phyloP scores from a whole-genome alignment of 306 rosid species.

The Canavalia gladiata region DNA sequence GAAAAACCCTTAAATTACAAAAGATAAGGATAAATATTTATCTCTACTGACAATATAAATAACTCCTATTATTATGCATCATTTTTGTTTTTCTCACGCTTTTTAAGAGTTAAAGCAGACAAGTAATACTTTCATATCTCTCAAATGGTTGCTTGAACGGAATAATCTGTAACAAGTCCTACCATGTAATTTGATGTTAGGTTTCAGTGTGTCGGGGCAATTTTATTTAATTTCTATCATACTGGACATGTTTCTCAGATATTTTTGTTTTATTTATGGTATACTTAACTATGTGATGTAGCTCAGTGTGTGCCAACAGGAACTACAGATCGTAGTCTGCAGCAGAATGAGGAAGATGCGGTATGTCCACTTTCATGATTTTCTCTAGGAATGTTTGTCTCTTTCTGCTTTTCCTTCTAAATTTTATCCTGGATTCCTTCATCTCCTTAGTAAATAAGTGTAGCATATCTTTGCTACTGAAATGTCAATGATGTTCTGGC shows the following conservation, averaged over 20 bases:
- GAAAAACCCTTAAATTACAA: neutral
- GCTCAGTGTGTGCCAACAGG: slow-evolving; percentile 53
- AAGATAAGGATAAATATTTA: neutral
- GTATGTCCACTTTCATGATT: slow-evolving; percentile 46
- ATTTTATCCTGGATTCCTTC: neutral
- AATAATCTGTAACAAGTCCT: neutral
- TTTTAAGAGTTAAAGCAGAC: neutral
- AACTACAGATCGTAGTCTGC: slow-evolving; percentile 44
- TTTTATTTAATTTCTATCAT: neutral
- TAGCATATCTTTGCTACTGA: slow-evolving; percentile 14
- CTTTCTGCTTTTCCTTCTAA: slow-evolving; percentile 30
- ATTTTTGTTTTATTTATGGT: neutral
- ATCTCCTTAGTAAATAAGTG: neutral
- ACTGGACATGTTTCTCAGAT: neutral
- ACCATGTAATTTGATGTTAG: neutral
- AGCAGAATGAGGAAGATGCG: slow-evolving; percentile 49
- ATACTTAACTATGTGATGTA: slow-evolving; percentile 50
- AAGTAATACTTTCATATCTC: slow-evolving; percentile 5
- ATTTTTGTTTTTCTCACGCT: neutral
- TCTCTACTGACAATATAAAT: neutral
- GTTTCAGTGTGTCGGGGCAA: slow-evolving; percentile 13
- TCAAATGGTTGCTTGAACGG: neutral
- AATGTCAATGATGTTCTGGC: neutral
- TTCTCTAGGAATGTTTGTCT: slow-evolving; percentile 8
- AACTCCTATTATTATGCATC: neutral